These are phyloP conservation scores for Nemophila menziesii DNA, from an alignment of 257 asterid species.

Conservation along the genomic window DNA sequence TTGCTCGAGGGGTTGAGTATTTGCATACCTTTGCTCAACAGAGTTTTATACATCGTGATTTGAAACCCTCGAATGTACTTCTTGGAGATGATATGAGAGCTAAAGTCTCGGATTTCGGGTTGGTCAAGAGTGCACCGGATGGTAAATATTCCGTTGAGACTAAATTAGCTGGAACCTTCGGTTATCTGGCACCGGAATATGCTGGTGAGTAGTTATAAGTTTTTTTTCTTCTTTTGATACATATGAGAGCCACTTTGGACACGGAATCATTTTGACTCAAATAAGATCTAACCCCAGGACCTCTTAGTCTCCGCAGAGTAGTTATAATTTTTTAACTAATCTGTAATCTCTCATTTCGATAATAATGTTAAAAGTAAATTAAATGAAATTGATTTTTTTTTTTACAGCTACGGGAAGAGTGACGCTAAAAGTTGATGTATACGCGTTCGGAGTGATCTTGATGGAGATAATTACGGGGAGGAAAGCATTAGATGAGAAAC, in stretches of 20 bases:
- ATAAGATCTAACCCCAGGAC: too few species aligned
- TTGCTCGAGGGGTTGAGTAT: conserved; percentile 89
- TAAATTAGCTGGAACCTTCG: conserved; percentile 80
- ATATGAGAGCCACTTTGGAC: too few species aligned
- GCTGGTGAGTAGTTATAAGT: conserved; percentile 55
- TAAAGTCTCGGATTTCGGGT: conserved; percentile 88
- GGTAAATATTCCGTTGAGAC: conserved; percentile 56
- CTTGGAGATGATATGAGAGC: conserved; percentile 82
- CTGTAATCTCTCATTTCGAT: too few species aligned
- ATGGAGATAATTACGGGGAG: conserved; percentile 76
- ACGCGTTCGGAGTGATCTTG: conserved; percentile 72
- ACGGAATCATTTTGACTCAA: too few species aligned
- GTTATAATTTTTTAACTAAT: not conserved
- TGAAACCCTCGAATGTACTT: conserved; percentile 79
- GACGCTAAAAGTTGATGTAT: conserved; percentile 73
- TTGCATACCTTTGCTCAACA: conserved; percentile 70
- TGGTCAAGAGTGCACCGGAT: conserved; percentile 67
- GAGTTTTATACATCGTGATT: conserved; percentile 83
- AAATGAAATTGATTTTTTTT: too few species aligned
- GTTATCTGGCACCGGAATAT: conserved; percentile 95
- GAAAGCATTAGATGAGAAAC: conserved; percentile 53
- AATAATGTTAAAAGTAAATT: too few species aligned
- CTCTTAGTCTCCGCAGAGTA: too few species aligned
- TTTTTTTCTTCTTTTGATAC: not conserved
- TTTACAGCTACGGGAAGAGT: conserved; percentile 80